Conservation (phyloP, 768 basidiomycete genomes). For the Coprinopsis strossmayeri region DNA sequence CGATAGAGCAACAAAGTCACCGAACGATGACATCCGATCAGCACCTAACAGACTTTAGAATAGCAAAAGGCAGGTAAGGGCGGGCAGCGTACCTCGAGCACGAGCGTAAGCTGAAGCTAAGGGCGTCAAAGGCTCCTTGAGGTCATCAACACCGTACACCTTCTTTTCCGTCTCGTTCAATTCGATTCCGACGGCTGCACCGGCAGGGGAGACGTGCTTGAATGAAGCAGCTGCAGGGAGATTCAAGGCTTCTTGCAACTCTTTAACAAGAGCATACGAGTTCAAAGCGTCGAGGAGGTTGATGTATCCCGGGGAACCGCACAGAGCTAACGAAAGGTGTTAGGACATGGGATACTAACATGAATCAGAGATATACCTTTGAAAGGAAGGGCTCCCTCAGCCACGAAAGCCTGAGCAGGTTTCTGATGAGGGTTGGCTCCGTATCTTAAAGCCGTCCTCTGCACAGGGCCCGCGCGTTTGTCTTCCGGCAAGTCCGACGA, state of each 20-base stretch:
- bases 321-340: conserved; percentile 52
- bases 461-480: conserved; percentile 60
- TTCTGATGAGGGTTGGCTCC: conserved; percentile 99
- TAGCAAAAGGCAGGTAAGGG: neutral
- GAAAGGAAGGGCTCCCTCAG: conserved; percentile 86
- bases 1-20: conserved; percentile 96
- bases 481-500: conserved; percentile 65
- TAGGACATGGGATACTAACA: neutral
- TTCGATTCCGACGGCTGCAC: conserved; percentile 86
- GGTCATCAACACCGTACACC: conserved; percentile 94
- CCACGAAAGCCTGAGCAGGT: conserved; percentile 93
- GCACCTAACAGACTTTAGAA: conserved; percentile 48
- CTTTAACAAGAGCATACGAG: conserved; percentile 93
- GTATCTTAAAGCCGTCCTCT: conserved; percentile 84
- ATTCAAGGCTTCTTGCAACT: conserved; percentile 78
- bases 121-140: conserved; percentile 84
- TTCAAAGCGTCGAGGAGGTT: conserved; percentile 97
- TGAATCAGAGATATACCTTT: conserved; percentile 49
- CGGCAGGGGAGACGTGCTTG: conserved; percentile 99
- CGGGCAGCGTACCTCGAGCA: conserved; percentile 63
- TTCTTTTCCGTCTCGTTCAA: conserved; percentile 82
- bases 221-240: conserved; percentile 97
- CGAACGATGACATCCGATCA: conserved; percentile 99
- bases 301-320: conserved; percentile 96
- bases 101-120: conserved; percentile 93